These are phyloP conservation scores for Didymella pinodella DNA, from an alignment of 2,329 filamentous ascomycete genomes.

Conservation along the genomic window DNA sequence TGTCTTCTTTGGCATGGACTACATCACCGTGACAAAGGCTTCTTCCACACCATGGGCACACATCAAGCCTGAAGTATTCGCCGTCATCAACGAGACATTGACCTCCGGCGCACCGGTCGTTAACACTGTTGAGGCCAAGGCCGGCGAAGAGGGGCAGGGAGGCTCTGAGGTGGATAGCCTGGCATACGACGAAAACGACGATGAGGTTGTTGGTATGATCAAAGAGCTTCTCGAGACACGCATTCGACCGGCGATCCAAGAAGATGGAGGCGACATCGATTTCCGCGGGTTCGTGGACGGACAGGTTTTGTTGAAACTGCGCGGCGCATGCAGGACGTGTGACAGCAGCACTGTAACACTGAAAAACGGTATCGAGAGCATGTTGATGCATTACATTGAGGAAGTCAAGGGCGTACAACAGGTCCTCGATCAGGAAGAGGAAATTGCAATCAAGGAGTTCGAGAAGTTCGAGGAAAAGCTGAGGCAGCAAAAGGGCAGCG, in stretches of 20 bases:
- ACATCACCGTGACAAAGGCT: conserved; percentile 95
- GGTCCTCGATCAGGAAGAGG: conserved; percentile 89
- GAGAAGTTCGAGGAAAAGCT: conserved; percentile 92
- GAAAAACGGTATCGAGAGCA: conserved; percentile 97
- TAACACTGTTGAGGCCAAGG: conserved; percentile 69
- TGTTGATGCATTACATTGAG: conserved; percentile 93
- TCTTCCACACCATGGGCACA: conserved; percentile 90
- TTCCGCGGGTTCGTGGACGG: conserved; percentile 89
- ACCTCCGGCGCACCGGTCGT: conserved; percentile 85
- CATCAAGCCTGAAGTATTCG: conserved; percentile 93
- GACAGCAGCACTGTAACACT: conserved; percentile 96
- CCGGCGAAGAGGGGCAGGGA: conserved; percentile 59
- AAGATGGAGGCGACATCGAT: conserved; percentile 97
- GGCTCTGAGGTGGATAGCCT: conserved; percentile 71
- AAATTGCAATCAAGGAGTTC: conserved; percentile 86
- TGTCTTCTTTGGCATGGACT: conserved; percentile 93
- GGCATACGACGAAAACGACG: conserved; percentile 87
- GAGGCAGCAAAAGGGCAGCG: conserved; percentile 64
- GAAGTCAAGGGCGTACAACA: conserved; percentile 94
- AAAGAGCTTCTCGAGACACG: conserved; percentile 96
- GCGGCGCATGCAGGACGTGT: conserved; percentile 93
- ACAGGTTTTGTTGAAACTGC: conserved; percentile 82
- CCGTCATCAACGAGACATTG: conserved; percentile 90
- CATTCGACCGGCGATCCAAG: conserved; percentile 94
- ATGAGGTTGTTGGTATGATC: conserved; percentile 97